phyloP scores from a whole-genome alignment of 352 stramenopile species.

The Saprolegnia diclina region DNA sequence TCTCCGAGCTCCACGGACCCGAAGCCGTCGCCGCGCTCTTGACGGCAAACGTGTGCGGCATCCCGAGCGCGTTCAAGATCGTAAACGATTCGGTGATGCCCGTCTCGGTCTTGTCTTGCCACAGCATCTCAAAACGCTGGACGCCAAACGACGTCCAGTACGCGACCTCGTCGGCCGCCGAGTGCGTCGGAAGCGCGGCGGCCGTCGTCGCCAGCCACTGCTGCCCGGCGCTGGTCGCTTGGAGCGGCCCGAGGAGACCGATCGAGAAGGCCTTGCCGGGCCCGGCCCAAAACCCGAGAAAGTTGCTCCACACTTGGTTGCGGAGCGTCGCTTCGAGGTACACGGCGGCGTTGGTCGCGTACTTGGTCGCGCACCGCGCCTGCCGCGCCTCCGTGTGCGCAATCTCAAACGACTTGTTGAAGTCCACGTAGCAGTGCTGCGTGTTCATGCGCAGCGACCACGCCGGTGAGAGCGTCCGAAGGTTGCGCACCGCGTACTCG shows the following conservation, averaged over 20 bases:
- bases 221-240: not conserved
- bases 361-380: not conserved
- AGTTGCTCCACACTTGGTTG: constrained; percentile 9
- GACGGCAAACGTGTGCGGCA: not conserved
- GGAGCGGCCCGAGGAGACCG: not conserved
- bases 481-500: not conserved
- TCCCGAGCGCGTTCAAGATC: constrained; percentile 13
- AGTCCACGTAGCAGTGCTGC: constrained; percentile 19
- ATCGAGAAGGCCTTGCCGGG: constrained; percentile 2
- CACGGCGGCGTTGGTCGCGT: not conserved
- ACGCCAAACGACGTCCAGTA: constrained; percentile 3
- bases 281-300: not conserved
- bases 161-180: not conserved
- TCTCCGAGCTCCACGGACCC: not conserved
- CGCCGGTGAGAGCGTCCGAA: not conserved
- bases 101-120: not conserved
- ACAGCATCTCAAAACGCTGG: not conserved
- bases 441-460: not conserved
- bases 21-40: not conserved
- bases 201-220: not conserved
- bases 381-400: constrained; percentile 10
- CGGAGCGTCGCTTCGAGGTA: constrained; percentile 10
- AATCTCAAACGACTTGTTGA: constrained; percentile 2
- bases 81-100: constrained; percentile 7
- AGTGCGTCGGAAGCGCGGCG: not conserved